Evolutionary conservation across 306 rosid genomes (phyloP), one percentile per base, ranked within the genome.

Genomic region (Cucurbita argyrosperma): DNA sequence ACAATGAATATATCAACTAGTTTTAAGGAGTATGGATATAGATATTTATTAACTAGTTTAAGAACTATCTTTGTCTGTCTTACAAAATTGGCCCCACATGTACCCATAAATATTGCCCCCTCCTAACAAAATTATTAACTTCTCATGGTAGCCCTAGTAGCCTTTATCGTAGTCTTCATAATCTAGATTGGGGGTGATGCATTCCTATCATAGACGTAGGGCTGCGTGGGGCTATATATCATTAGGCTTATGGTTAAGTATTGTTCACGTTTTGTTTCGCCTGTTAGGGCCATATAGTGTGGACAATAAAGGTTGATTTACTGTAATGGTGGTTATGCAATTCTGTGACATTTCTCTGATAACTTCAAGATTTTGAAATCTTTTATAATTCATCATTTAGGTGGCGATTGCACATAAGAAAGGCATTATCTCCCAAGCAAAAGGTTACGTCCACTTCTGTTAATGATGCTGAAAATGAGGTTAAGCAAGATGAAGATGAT

Each of bases 401-500:
- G 74, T 86, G 87, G 89, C 80, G 89, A 46, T 77, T 83, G 73
- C 82, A 79, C 40, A 74, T 83, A 65, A 86, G 83, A 43, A 86
- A 83, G 82, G 82, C 84, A 45, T 78, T 86, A 71, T 46, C 85
- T 77, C 78, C 85, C 6, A 43, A 78, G 11, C 71, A 76, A 51
- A 80, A 91, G 88, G 64, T 80, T 26, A 82, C 45, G 13, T 71
- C 85, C 63, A 76, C 82, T 58, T 46, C 85, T 54, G 67, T 53
- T 9, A 52, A 51, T 6, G 81, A 76, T 30, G 53, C 43, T 30
- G 82, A 72, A 75, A 82, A 74, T 64, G 88, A 81, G 69, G 76
- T 39, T 11, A 79, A 84, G 77, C 88, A 79, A 77, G 88, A 89
- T 71, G 96, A 84, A 58, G 97, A 94, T 35, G 92, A 89, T 71